Base-by-base conservation (phyloP, 1,139 yeast species). In the Debaryomyces psychrophilus region DNA sequence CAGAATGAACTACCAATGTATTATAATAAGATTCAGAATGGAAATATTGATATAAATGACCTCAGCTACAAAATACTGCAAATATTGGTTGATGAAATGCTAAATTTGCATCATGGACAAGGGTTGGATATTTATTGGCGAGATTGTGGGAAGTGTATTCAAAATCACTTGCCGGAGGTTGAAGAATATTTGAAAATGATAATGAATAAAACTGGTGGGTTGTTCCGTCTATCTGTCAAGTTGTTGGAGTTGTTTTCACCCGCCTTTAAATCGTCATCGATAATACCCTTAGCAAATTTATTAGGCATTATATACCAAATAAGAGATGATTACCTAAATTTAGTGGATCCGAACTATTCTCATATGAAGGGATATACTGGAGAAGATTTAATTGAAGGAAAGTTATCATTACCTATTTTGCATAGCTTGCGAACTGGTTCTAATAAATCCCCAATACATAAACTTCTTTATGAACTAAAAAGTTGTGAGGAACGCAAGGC, bases 81-180 rank as follows among this genome's bases (percentile, higher is more conserved):
- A 20, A 71, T 82, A 1, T 74, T 83, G 50, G 71, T 79, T 48
- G 87, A 85, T 46, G 97, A 90, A 57, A 74, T 90, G 81, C 65
- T 87, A 44, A 83, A 86, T 55, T 68, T 92, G 48, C 97, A 90
- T 61, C 75, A 87, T 41, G 97, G 97, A 2, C 98, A 90, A 68
- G 96, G 96, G 0, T 68, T 86, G 48, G 98, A 90, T 56, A 76
- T 90, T 18, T 85, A 83, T 63, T 90, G 97, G 97, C 72, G 97
- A 51, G 97, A 90, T 51, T 46, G 53, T 36, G 34, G 34, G n/a
- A 18, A 17, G 2, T 38, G 17, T 20, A 57, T 77, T 23, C 41
- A 41, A 7, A 25, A 39, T 4, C 64, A 65, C 1, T 74, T 90
- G 36, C 97, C 97, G 0, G 67, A 74, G 1, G 87, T 86, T 50